Base-by-base conservation (phyloP, 2,329 filamentous ascomycete species). In the Aphanocladium album region DNA sequence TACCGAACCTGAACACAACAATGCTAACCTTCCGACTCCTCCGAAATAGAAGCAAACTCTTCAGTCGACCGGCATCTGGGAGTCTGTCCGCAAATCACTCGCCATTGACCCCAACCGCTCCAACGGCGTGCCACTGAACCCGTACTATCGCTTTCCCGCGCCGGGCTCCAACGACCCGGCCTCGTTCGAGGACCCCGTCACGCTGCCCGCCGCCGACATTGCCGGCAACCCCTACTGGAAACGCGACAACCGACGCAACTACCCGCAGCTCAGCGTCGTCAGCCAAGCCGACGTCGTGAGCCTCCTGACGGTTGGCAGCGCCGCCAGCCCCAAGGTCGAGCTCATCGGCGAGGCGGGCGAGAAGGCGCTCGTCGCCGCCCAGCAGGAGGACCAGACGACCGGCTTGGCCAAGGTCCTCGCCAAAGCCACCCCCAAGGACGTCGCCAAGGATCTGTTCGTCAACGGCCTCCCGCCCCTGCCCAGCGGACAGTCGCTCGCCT, bases 101-200 rank as follows among this genome's bases (percentile, higher is more conserved):
- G 86, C 91, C 67, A 79, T 99, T 70, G 93, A 96, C 74, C 84
- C 92, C 39, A 86, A 90, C 71, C 93, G 95, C 66, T 97, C 93
- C 67, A 92, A 89, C 70, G 95, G 95, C 75, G 80, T 99, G 21
- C 95, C 95, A 51, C 80, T 99, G 70, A 98, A 98, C 83, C 87
- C 92, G 45, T 88, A 93, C 80, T 97, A 85, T 84, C 93, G 95
- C 69, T 89, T 90, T 77, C 95, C 95, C 62, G 78, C 93, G 0
- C 74, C 75, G 45, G 76, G 80, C 68, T 54, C 72, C 70, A 66
- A 74, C 69, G 64, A 79, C 73, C 68, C 77, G 66, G 37, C 71
- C 66, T 58, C 70, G 65, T 71, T 74, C 70, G 62, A 73, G 63
- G 76, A 77, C 67, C 75, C 76, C 62, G 74, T 78, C 54, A 54